Conservation (phyloP, 192 early-diverging fungal genomes). For the Coemansia sp. region DNA sequence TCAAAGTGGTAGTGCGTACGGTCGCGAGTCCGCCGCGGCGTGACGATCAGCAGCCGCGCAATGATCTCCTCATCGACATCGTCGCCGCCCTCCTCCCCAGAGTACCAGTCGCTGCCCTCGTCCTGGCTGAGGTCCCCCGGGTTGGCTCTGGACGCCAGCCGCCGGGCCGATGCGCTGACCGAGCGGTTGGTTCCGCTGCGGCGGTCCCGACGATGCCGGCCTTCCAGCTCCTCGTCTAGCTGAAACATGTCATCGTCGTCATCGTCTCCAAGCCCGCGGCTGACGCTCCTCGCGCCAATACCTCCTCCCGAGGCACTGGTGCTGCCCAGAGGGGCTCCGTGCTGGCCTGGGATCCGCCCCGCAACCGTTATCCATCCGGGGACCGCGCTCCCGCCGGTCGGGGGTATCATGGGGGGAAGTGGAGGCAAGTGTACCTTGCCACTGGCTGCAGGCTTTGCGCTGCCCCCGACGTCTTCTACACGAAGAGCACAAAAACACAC, state of each 20-base stretch:
- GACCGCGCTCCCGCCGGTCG: slow-evolving; percentile 13
- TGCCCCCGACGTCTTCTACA: neutral
- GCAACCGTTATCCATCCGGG: slow-evolving; percentile 26
- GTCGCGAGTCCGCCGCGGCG: slow-evolving; percentile 65
- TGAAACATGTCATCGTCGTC: slow-evolving; percentile 74
- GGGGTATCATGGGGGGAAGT: slow-evolving; percentile 18
- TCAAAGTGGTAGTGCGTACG: slow-evolving; percentile 70
- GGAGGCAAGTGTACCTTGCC: slow-evolving; percentile 10
- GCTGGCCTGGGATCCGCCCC: slow-evolving; percentile 16
- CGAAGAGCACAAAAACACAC: neutral
- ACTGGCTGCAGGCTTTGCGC: slow-evolving; percentile 1
- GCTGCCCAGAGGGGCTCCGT: neutral
- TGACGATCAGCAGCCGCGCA: slow-evolving; percentile 86
- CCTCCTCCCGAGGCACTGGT: neutral
- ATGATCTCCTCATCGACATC: slow-evolving; percentile 90
- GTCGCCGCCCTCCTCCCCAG: slow-evolving; percentile 66
- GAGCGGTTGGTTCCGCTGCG: slow-evolving; percentile 18
- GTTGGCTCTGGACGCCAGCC: slow-evolving; percentile 22
- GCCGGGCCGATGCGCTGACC: slow-evolving; percentile 14
- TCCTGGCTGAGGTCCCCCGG: slow-evolving; percentile 50
- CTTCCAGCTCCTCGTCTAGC: slow-evolving; percentile 74
- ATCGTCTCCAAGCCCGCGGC: slow-evolving; percentile 11
- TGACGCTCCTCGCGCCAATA: neutral
- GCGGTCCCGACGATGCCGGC: slow-evolving; percentile 25
- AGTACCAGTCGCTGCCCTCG: slow-evolving; percentile 50